Evolutionary conservation across 2,329 filamentous ascomycete species (phyloP).

Genomic region (Botrytis elliptica): DNA sequence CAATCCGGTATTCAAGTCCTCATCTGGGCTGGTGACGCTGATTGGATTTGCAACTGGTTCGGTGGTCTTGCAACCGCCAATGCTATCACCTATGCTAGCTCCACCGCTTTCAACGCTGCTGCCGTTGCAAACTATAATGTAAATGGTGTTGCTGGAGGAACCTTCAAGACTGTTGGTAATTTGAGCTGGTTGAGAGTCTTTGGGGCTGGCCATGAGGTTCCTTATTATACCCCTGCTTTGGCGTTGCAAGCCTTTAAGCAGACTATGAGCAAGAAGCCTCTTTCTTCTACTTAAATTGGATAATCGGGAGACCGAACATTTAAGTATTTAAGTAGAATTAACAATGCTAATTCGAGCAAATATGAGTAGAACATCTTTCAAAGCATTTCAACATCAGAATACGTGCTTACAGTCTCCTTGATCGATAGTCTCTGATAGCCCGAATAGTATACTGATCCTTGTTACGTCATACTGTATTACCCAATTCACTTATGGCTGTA

Average conservation of each 20-base stretch:
- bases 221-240: constrained; percentile 42
- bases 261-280: constrained; percentile 42
- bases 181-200: constrained; percentile 51
- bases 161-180: constrained; percentile 51
- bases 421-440: not conserved
- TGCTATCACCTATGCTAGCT: constrained; percentile 45
- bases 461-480: not conserved
- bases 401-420: not conserved
- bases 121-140: constrained; percentile 48
- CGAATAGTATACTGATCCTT: not conserved
- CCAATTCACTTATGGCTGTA: not conserved
- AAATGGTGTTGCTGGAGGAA: constrained; percentile 47
- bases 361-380: not conserved
- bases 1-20: constrained; percentile 49
- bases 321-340: not conserved
- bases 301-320: not conserved
- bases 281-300: constrained; percentile 40
- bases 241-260: constrained; percentile 49
- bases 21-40: constrained; percentile 54
- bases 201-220: constrained; percentile 45
- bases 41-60: constrained; percentile 59
- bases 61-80: constrained; percentile 50
- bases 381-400: not conserved
- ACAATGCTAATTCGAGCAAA: not conserved
- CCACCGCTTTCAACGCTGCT: constrained; percentile 43